Base-by-base conservation (phyloP, 352 stramenopile species). In the Elongisporangium prolatum region DNA sequence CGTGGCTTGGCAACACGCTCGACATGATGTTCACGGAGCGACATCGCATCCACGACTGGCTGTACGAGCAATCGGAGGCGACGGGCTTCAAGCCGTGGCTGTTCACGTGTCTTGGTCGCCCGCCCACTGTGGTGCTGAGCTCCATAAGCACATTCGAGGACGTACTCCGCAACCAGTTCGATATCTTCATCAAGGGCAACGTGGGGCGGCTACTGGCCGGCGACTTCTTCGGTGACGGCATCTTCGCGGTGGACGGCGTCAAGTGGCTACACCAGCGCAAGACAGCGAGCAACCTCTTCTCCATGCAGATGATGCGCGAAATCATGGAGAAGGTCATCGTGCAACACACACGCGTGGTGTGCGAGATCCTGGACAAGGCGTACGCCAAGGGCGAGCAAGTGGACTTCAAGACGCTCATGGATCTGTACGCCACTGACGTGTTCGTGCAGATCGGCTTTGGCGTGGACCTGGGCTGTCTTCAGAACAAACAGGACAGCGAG, bases 221-320 rank as follows among this genome's bases (percentile, higher is more conserved):
- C 10, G 77, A 91, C 50, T 68, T 95, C n/a, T 75, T 97, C 48
- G 86, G 88, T 22, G 65, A 82, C 17, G 86, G 86, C 18, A 94
- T 96, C 57, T 89, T 95, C 52, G 69, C 59, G 7, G 53, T 77
- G 11, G 84, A 96, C 64, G 83, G 85, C 21, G 69, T 65, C 9
- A 34, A 69, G 21, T 96, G 88, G 88, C 69, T 69, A 21, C 59
- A 77, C 55, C 88, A 96, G 56, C 83, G 86, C 62, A 96, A 94
- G 67, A 84, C 71, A 20, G 88, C 87, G 53, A 97, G 86, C 52
- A 87, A 96, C 55, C 91, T 98, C 18, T 96, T 96, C 51, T 89
- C 80, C 4, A 74, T 71, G 56, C 68, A 72, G 28, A 83, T 72
- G 70, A 77, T 90, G 58, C 60, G 64, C 51, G 63, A 82, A 22